These are phyloP conservation scores for Neopestalotiopsis sp. DNA, from an alignment of 2,329 filamentous ascomycete genomes.

Conservation along the genomic window DNA sequence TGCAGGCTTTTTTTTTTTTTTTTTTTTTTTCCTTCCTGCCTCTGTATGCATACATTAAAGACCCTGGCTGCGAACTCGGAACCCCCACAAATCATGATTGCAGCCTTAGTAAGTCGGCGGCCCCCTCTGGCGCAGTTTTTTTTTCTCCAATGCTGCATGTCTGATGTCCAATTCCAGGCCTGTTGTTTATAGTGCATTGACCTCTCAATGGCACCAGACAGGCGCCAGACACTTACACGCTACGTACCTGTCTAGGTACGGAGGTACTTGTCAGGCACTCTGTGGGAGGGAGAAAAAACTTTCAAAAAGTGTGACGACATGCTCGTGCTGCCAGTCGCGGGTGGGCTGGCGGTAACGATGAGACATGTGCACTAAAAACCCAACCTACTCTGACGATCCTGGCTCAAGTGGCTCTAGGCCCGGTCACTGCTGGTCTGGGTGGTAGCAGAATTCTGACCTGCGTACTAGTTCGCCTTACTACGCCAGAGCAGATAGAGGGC, in stretches of 20 bases:
- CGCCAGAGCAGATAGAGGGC: background rate
- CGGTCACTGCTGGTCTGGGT: too few species aligned
- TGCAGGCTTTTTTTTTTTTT: background rate
- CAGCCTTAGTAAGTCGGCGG: slow-evolving; percentile 6
- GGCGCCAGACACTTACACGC: too few species aligned
- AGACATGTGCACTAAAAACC: too few species aligned
- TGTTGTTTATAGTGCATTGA: background rate
- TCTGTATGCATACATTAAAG: too few species aligned
- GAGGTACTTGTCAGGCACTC: background rate
- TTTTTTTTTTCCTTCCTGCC: background rate
- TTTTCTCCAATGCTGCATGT: background rate
- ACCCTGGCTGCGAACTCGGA: slow-evolving; percentile 2
- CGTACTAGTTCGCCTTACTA: background rate
- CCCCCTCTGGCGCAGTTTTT: background rate
- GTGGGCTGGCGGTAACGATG: background rate
- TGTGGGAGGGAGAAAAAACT: background rate
- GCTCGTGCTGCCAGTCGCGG: background rate
- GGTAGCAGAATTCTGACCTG: too few species aligned
- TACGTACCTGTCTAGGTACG: too few species aligned
- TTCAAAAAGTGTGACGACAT: background rate
- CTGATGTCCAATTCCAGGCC: too few species aligned
- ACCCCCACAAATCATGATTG: background rate
- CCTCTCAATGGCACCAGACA: background rate
- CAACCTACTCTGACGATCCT: background rate
- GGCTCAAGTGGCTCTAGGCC: background rate